These are phyloP conservation scores for Saccharum spontaneum DNA, from an alignment of 176 grass and related monocot genomes.

Conservation along the genomic window DNA sequence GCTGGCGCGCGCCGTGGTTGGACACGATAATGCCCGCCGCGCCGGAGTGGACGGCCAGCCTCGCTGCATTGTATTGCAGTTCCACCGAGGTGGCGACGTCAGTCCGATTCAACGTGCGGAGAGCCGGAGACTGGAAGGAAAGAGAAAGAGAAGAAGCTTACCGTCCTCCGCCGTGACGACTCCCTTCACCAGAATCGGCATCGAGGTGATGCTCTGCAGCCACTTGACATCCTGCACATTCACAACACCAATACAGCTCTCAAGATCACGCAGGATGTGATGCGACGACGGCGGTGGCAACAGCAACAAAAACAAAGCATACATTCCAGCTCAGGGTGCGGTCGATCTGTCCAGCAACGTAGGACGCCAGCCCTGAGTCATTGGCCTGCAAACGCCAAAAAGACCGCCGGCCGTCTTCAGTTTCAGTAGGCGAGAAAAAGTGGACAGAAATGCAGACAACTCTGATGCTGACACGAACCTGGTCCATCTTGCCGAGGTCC, in stretches of 20 bases:
- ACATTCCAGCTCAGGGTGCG: conserved; percentile 93
- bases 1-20: conserved; percentile 89
- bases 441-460: neutral
- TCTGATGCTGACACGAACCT: conserved; percentile 24
- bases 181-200: conserved; percentile 96
- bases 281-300: no score
- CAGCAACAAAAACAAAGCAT: neutral
- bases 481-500: conserved; percentile 92
- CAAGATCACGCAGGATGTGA: neutral
- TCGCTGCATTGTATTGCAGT: conserved; percentile 26
- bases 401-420: neutral
- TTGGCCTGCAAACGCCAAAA: conserved; percentile 39
- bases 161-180: conserved; percentile 89
- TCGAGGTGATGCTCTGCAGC: conserved; percentile 90
- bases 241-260: neutral
- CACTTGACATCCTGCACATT: conserved; percentile 65
- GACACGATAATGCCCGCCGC: conserved; percentile 92
- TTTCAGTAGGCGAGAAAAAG: neutral
- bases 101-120: no score
- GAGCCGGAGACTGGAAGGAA: no score
- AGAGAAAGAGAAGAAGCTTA: neutral
- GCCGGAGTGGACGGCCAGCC: conserved; percentile 63
- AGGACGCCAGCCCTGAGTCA: conserved; percentile 91
- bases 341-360: conserved; percentile 91
- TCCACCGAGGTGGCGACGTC: neutral